These are phyloP conservation scores for Telopea speciosissima DNA, from an alignment of 177 flowering plant species.

Conservation along the genomic window DNA sequence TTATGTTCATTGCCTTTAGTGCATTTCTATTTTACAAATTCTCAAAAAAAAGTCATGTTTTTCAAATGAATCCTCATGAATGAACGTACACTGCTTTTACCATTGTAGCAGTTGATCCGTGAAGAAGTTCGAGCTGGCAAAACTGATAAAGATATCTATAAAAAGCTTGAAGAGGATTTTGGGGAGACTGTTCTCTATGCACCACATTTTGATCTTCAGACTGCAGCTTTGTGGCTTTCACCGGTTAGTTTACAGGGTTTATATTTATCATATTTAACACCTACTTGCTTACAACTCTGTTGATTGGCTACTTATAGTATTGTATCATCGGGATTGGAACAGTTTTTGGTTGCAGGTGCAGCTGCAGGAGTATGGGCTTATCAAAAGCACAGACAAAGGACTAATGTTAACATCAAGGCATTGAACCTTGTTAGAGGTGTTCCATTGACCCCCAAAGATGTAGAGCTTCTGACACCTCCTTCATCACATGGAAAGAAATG, in stretches of 20 bases:
- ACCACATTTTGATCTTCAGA: conserved; percentile 84
- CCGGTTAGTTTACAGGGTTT: conserved; percentile 47
- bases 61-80: not conserved
- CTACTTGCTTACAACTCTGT: not conserved
- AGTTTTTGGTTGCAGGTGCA: conserved; percentile 74
- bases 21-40: not conserved
- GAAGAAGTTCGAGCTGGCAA: conserved; percentile 86
- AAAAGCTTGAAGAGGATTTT: conserved; percentile 83
- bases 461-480: conserved; percentile 77
- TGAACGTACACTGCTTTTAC: not conserved
- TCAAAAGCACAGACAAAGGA: conserved; percentile 63
- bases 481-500: conserved; percentile 48
- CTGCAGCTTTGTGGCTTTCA: conserved; percentile 92
- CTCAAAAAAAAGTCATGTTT: too few relatives aligned
- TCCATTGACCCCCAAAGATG: conserved; percentile 77
- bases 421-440: conserved; percentile 76
- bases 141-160: conserved; percentile 73
- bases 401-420: conserved; percentile 88
- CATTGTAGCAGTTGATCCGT: conserved; percentile 57
- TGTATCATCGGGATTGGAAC: conserved; percentile 7
- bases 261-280: not conserved
- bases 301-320: not conserved
- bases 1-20: not conserved
- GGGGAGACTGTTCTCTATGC: conserved; percentile 93
- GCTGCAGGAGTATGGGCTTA: conserved; percentile 79